Evolutionary conservation across 192 early-diverging fungal species (phyloP), one percentile per base, ranked within the genome.

Genomic region (Podila verticillata): DNA sequence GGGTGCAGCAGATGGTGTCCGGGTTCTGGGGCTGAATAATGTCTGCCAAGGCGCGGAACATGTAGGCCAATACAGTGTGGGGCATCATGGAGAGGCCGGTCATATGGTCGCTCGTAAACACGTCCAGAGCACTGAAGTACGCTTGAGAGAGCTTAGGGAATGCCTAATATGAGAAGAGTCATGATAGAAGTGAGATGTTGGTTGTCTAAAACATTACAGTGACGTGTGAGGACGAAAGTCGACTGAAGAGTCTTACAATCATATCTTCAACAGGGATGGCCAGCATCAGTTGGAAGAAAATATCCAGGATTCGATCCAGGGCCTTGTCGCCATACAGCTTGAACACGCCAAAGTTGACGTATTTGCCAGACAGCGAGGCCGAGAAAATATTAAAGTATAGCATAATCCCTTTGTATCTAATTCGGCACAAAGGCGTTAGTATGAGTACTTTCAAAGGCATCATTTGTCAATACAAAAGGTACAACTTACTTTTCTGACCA

Each of bases 321-420:
- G 96, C 92, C 19, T 86, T 88, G 77, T 97, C 96, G 54, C 90
- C 89, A 67, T 97, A 97, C 31, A 97, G 84, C 60, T 89, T 89
- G 84, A 96, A 94, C 36, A 96, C 93, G n/a, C 95, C 95, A 84
- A 97, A 96, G 47, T 93, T 94, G 48, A 96, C 93, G 74, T 96
- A 97, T 61, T 90, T 87, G 65, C 96, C 96, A 6, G 88, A 82
- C 3, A 96, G 72, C 24, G 93, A 85, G 7, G 87, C 86, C 49
- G 87, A 86, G 65, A 96, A 68, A 2, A 93, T 94, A 59, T 71
- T 84, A 57, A 96, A 94, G 74, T 93, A 94, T 32, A 92, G 84
- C 31, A 87, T 82, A 24, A 94, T 91, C 35, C 93, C 93, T 82
- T 95, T 95, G 84, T 93, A 93, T 36, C 87, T 85, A 74, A 24